Conservation (phyloP, 164 flowering plant genomes). For the Stephania japonica region DNA sequence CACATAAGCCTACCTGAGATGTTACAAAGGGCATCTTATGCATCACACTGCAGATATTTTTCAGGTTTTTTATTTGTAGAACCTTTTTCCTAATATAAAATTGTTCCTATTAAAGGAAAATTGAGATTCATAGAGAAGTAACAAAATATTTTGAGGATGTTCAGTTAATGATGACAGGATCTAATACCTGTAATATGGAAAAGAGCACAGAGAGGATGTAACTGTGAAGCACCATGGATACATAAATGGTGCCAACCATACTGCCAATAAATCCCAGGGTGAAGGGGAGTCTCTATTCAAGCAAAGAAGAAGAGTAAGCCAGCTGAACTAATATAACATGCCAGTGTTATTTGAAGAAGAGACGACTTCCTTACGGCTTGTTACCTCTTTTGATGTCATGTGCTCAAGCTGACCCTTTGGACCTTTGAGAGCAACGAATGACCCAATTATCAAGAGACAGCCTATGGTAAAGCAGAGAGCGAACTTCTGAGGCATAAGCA, state of each 20-base stretch:
- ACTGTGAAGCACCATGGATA: slow-evolving; percentile 95
- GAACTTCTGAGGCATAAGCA: slow-evolving; percentile 94
- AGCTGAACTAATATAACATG: background rate
- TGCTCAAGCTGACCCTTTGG: slow-evolving; percentile 84
- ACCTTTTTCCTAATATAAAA: too few species aligned
- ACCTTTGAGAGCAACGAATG: slow-evolving; percentile 86
- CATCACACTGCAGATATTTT: too few species aligned
- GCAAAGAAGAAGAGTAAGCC: background rate
- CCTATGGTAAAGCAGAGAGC: slow-evolving; percentile 94
- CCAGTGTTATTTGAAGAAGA: background rate
- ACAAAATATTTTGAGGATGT: too few species aligned
- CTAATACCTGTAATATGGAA: slow-evolving; percentile 73
- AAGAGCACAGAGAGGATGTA: slow-evolving; percentile 83
- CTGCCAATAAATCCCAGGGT: slow-evolving; percentile 72
- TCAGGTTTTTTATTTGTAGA: too few species aligned
- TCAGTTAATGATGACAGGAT: background rate
- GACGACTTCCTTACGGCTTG: background rate
- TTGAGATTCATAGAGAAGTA: too few species aligned
- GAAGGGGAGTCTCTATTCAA: slow-evolving; percentile 83
- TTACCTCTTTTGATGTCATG: slow-evolving; percentile 92
- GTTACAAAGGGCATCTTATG: too few species aligned
- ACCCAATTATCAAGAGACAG: slow-evolving; percentile 72
- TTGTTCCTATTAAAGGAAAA: too few species aligned
- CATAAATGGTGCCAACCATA: slow-evolving; percentile 88
- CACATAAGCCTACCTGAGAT: too few species aligned